A percentile compares a stretch with the other conserved stretches of the same genome.
These are phyloP conservation scores for Rosa persica DNA, from an alignment of 306 rosid species.

Conservation along the genomic window DNA sequence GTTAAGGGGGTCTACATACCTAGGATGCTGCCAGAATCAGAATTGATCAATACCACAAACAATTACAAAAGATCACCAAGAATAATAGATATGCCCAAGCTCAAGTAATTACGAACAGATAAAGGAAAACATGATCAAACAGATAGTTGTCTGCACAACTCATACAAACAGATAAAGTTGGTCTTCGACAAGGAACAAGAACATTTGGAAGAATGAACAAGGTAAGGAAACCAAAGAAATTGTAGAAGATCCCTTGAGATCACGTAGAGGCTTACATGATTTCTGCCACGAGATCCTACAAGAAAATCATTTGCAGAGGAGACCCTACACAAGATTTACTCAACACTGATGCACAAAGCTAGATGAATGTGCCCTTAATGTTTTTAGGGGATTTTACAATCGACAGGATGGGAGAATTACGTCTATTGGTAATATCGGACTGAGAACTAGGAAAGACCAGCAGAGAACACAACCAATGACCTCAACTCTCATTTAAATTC, in stretches of 20 bases:
- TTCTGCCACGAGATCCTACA: background rate
- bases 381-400: background rate
- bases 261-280: background rate
- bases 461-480: background rate
- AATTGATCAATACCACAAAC: constrained; percentile 24
- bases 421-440: background rate
- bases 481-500: background rate
- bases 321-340: background rate
- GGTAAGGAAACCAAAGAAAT: background rate
- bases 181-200: background rate
- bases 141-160: background rate
- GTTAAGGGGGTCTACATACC: constrained; percentile 87
- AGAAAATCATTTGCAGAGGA: background rate
- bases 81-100: background rate
- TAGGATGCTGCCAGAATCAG: constrained; percentile 66
- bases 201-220: background rate
- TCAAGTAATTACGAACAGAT: background rate
- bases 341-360: background rate
- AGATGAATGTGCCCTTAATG: background rate
- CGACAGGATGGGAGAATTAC: background rate
- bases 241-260: constrained; percentile 1
- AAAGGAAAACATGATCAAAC: background rate
- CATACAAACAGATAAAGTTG: background rate
- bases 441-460: background rate
- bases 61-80: constrained; percentile 8